Base-by-base conservation (phyloP, 495 filamentous ascomycete species). In the Penicillium manginii region DNA sequence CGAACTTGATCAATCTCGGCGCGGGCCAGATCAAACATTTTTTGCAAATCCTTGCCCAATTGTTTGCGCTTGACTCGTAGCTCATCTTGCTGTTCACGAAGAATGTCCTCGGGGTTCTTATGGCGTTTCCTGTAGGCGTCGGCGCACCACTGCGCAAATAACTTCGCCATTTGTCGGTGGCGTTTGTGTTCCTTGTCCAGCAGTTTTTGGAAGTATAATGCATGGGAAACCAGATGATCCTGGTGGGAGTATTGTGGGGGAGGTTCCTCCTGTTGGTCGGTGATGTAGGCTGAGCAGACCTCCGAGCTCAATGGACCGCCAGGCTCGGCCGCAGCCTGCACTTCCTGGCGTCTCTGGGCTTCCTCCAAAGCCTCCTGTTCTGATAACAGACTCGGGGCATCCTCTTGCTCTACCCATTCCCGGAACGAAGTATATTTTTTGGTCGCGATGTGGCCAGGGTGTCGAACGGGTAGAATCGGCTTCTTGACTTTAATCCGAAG, bases 161-260 rank as follows among this genome's bases (percentile, higher is more conserved):
- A 58, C 46, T 71, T 77, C 29, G 78, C 78, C 49, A 65, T 78
- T 17, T 79, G 69, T 9, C 75, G 76, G 58, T 98, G 96, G 12
- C 86, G 83, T 60, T 82, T 84, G 55, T 88, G 84, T 70, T 98
- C 96, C 52, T 85, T 80, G 21, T 86, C 74, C 77, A 97, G 81
- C 39, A 96, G 77, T 60, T 83, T 86, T 40, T 90, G 85, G 63
- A 98, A 92, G 61, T 91, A 84, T 11, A 90, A 60, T 45, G 90
- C 91, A 63, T 96, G 92, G 14, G 87, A 85, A 42, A 91, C 82
- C 8, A 98, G 80, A 65, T 97, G 90, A 66, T 97, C 92, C 55
- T 84, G 82, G 65, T 97, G 93, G 15, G 87, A 86, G 75, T 91
- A 97, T 53, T 91, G 91, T 55, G 82, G 84, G 6, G 86, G 82